Evolutionary conservation across 2,329 filamentous ascomycete species (phyloP).

Genomic region (Byssochlamys sp.): DNA sequence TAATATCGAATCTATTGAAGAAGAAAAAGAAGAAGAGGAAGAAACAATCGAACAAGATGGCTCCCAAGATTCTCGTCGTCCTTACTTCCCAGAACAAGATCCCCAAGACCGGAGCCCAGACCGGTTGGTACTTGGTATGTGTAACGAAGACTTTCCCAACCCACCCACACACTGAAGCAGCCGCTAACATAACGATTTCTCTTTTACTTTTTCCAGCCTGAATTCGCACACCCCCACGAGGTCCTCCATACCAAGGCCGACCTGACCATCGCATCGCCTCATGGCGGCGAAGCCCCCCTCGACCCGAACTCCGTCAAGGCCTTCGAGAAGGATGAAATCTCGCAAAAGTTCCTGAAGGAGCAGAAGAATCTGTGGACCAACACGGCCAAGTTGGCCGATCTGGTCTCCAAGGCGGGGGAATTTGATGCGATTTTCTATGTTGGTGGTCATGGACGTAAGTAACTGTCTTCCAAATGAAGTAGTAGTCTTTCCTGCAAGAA

Average conservation of each 20-base stretch:
- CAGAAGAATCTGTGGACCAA: constrained; percentile 54
- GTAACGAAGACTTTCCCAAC: background rate
- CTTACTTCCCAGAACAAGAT: constrained; percentile 53
- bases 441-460: constrained; percentile 49
- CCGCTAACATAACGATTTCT: too few species aligned
- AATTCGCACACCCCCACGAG: constrained; percentile 57
- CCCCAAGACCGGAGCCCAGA: constrained; percentile 39
- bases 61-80: constrained; percentile 58
- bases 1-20: background rate
- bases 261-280: constrained; percentile 52
- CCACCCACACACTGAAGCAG: too few species aligned
- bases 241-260: constrained; percentile 47
- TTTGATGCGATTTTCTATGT: constrained; percentile 57
- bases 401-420: constrained; percentile 48
- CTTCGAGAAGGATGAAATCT: constrained; percentile 46
- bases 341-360: constrained; percentile 46
- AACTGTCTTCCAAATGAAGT: background rate
- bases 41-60: constrained; percentile 3
- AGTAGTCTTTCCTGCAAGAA: background rate
- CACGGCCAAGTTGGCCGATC: constrained; percentile 49
- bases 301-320: constrained; percentile 49
- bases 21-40: too few species aligned
- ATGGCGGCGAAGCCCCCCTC: constrained; percentile 52
- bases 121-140: constrained; percentile 61
- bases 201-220: constrained; percentile 28